A percentile compares a stretch with the other conserved stretches of the same genome.
These are phyloP conservation scores for Talaromyces albobiverticillius DNA, from an alignment of 2,329 filamentous ascomycete genomes.

Conservation along the genomic window DNA sequence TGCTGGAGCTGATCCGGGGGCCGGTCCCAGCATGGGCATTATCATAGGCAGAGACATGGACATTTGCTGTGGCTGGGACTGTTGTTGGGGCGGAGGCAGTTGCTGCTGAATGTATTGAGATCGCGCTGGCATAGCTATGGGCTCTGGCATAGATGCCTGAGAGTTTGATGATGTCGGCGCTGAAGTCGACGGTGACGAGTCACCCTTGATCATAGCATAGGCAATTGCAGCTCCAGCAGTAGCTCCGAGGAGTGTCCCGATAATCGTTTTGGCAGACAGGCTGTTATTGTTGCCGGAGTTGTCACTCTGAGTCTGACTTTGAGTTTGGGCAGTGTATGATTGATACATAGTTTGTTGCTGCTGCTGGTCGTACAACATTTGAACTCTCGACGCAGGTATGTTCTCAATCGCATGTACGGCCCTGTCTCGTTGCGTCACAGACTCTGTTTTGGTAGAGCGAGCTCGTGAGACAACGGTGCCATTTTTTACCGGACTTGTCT, in stretches of 20 bases:
- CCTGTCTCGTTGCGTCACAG: constrained; percentile 26
- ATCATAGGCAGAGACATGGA: constrained; percentile 11
- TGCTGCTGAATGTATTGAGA: constrained; percentile 13
- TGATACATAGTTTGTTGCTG: constrained; percentile 23
- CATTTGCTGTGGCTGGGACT: constrained; percentile 6
- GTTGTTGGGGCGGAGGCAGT: constrained; percentile 17
- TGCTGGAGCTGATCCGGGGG: not conserved
- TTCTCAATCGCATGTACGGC: constrained; percentile 23
- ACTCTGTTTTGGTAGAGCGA: constrained; percentile 28
- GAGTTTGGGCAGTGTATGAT: not conserved
- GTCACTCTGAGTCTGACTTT: constrained; percentile 16
- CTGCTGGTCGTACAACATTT: constrained; percentile 19
- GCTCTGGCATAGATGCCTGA: constrained; percentile 24
- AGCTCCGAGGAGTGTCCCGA: constrained; percentile 75
- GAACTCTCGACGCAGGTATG: constrained; percentile 15
- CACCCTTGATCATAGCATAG: constrained; percentile 68
- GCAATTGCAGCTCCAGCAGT: constrained; percentile 74
- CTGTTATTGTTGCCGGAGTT: constrained; percentile 26
- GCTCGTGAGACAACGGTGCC: constrained; percentile 37
- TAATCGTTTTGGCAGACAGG: constrained; percentile 57
- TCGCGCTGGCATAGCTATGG: constrained; percentile 20
- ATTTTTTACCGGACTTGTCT: constrained; percentile 30
- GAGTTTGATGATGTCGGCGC: constrained; percentile 19
- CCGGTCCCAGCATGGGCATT: constrained; percentile 13
- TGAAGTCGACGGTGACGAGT: constrained; percentile 32